Evolutionary conservation across 306 rosid genomes (phyloP).

Genomic region (Carpinus viminea): DNA sequence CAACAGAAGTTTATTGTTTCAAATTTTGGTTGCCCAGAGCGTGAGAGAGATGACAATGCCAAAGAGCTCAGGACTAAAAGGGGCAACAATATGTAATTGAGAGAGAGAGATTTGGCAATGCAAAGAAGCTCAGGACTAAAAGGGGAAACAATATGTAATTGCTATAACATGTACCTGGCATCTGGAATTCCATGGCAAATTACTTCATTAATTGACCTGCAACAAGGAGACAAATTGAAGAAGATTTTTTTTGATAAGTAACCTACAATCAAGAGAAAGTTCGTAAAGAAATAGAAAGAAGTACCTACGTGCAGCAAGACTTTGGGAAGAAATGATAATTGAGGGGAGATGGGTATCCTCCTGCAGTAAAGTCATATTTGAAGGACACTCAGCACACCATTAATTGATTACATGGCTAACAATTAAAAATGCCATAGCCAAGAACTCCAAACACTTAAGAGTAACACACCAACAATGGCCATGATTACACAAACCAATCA

Average conservation of each 20-base stretch:
- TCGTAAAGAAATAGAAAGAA: slow-evolving; percentile 26
- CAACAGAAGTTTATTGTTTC: not conserved
- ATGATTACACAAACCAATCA: not conserved
- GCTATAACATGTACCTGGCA: slow-evolving; percentile 59
- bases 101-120: not conserved
- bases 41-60: not conserved
- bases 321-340: slow-evolving; percentile 93
- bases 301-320: slow-evolving; percentile 99
- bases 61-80: not conserved
- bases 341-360: slow-evolving; percentile 97
- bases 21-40: not conserved
- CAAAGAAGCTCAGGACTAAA: not conserved
- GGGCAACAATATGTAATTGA: not conserved
- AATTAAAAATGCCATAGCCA: not conserved
- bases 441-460: not conserved
- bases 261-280: slow-evolving; percentile 8
- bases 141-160: not conserved
- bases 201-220: slow-evolving; percentile 96
- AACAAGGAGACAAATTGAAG: slow-evolving; percentile 23
- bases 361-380: slow-evolving; percentile 41
- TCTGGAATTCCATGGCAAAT: slow-evolving; percentile 99
- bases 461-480: not conserved
- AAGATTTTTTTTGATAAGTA: slow-evolving; percentile 23
- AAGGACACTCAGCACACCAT: slow-evolving; percentile 11
- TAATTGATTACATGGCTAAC: slow-evolving; percentile 1